A percentile compares a stretch with the other conserved stretches of the same genome.
phyloP scores from a whole-genome alignment of 345 rosid species.

The Citrus trifoliata region DNA sequence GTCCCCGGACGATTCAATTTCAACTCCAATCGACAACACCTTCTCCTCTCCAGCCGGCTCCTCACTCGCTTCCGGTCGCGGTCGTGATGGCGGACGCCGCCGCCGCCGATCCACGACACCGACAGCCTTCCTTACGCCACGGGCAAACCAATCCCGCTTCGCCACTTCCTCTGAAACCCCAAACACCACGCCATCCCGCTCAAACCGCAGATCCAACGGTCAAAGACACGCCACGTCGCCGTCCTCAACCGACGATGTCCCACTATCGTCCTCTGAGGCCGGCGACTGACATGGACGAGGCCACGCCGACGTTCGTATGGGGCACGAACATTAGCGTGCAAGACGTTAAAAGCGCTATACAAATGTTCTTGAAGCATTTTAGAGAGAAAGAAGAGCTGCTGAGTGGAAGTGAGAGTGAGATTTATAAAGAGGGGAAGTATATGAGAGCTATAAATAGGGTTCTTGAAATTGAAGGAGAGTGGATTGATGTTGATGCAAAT shows the following conservation, averaged over 20 bases:
- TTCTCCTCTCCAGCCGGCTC: conserved; percentile 47
- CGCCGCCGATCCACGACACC: conserved; percentile 30
- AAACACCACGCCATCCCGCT: conserved; percentile 40
- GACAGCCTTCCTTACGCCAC: conserved; percentile 20
- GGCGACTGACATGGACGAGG: conserved; percentile 65
- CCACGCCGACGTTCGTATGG: conserved; percentile 89
- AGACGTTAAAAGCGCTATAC: conserved; percentile 81
- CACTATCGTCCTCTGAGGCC: conserved; percentile 53
- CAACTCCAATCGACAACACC: conserved; percentile 67
- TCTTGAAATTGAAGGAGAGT: conserved; percentile 84
- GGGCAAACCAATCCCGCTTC: conserved; percentile 22
- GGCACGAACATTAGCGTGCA: conserved; percentile 95
- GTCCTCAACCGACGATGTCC: conserved; percentile 47
- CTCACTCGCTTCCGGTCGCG: conserved; percentile 4
- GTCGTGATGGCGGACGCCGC: conserved; percentile 13
- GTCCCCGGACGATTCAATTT: conserved; percentile 57
- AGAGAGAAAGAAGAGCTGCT: conserved; percentile 49
- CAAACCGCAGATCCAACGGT: conserved; percentile 26
- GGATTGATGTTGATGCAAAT: conserved; percentile 84
- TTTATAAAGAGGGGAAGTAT: conserved; percentile 81
- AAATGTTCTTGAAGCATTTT: conserved; percentile 85
- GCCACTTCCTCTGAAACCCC: conserved; percentile 49
- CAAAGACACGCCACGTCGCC: conserved; percentile 42
- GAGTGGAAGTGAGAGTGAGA: conserved; percentile 24
- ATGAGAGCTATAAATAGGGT: conserved; percentile 68